Conservation (phyloP, 176 grass and related monocot genomes). For the Areca catechu region DNA sequence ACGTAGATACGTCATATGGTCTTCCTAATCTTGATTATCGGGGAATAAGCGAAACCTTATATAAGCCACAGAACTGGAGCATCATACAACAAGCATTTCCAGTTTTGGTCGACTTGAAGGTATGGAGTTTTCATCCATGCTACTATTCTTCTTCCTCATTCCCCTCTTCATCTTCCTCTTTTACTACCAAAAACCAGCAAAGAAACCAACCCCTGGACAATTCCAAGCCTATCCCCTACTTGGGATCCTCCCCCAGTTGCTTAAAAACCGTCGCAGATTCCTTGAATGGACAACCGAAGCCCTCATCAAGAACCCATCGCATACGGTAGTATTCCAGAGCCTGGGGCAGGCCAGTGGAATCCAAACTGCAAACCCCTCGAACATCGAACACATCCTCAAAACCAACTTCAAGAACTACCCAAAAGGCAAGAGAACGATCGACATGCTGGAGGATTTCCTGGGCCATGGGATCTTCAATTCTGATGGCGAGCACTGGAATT, state of each 20-base stretch:
- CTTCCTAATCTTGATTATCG: too few relatives aligned
- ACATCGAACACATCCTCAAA: slow-evolving; percentile 40
- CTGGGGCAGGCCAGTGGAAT: slow-evolving; percentile 15
- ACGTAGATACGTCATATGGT: too few relatives aligned
- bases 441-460: slow-evolving; percentile 31
- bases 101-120: too few relatives aligned
- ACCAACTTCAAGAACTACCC: slow-evolving; percentile 30
- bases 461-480: slow-evolving; percentile 45
- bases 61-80: too few relatives aligned
- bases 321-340: slow-evolving; percentile 17
- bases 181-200: not conserved
- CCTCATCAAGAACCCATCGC: slow-evolving; percentile 19
- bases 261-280: slow-evolving; percentile 33
- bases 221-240: slow-evolving; percentile 27
- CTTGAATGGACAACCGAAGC: slow-evolving; percentile 28
- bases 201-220: slow-evolving; percentile 13
- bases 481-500: slow-evolving; percentile 32
- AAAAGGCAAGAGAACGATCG: slow-evolving; percentile 12
- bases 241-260: slow-evolving; percentile 31
- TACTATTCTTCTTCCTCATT: slow-evolving; percentile 4
- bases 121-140: too few relatives aligned
- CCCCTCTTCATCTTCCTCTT: slow-evolving; percentile 3
- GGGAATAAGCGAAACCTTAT: too few relatives aligned
- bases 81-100: too few relatives aligned
- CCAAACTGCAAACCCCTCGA: slow-evolving; percentile 29